Conservation (phyloP, 2,329 filamentous ascomycete species). For the Ceratocystis colombiana region DNA sequence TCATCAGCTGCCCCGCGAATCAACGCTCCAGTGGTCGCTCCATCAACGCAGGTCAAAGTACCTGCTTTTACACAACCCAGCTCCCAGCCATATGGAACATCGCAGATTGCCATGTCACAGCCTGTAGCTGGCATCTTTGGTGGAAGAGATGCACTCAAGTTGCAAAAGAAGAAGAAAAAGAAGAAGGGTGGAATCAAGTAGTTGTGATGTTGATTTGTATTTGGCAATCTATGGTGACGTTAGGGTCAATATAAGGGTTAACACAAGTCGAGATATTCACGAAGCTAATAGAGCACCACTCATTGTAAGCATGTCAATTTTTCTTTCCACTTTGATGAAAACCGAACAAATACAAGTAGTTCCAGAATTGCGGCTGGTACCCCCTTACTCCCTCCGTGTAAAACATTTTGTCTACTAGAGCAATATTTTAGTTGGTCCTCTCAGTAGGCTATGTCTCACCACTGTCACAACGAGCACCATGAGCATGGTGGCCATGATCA, state of each 20-base stretch:
- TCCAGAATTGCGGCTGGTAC: too few species aligned
- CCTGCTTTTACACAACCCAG: slow-evolving; percentile 9
- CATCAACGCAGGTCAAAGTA: neutral
- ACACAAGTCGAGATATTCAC: neutral
- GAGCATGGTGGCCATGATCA: slow-evolving; percentile 44
- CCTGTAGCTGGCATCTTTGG: slow-evolving; percentile 40
- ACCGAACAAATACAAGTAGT: too few species aligned
- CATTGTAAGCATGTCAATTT: too few species aligned
- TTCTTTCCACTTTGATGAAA: too few species aligned
- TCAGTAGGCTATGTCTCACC: slow-evolving; percentile 36
- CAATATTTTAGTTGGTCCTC: neutral
- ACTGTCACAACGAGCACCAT: slow-evolving; percentile 44
- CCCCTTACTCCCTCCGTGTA: too few species aligned
- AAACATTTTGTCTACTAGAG: neutral
- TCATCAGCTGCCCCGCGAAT: slow-evolving; percentile 33
- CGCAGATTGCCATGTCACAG: slow-evolving; percentile 38
- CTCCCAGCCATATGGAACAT: slow-evolving; percentile 17
- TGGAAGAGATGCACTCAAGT: slow-evolving; percentile 29
- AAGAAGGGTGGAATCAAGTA: slow-evolving; percentile 37
- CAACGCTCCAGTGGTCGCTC: neutral
- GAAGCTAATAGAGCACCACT: too few species aligned
- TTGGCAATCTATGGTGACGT: neutral
- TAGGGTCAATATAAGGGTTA: slow-evolving; percentile 20
- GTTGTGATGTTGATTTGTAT: neutral
- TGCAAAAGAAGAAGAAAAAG: slow-evolving; percentile 38